Conservation (phyloP, 1,284 basidiomycete genomes). For the Rhodotorula sp. region DNA sequence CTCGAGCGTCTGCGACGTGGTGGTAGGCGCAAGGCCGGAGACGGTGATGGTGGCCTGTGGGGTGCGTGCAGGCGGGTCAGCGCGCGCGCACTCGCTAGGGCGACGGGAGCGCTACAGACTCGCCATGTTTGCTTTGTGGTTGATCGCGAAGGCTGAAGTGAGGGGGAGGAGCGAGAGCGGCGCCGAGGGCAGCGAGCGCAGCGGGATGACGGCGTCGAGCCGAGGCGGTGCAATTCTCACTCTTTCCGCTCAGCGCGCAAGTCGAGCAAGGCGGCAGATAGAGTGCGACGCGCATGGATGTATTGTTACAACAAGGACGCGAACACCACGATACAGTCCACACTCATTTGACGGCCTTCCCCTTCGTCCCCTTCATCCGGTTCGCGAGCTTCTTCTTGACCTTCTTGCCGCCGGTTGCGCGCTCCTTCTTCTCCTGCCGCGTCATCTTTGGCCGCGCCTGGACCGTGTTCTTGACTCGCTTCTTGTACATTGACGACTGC, state of each 20-base stretch:
- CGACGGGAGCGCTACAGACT: no score
- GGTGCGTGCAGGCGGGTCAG: background rate
- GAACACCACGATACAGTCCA: background rate
- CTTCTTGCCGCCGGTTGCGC: conserved; percentile 35
- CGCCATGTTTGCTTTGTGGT: background rate
- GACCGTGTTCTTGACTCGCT: conserved; percentile 29
- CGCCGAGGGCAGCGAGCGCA: background rate
- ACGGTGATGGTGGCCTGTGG: conserved; percentile 48
- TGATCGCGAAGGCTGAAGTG: background rate
- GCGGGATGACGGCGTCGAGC: background rate
- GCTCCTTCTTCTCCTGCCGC: conserved; percentile 39
- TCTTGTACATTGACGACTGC: conserved; percentile 25
- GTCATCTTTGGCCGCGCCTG: conserved; percentile 37
- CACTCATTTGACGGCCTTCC: background rate
- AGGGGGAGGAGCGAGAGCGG: background rate
- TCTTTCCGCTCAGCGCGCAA: background rate
- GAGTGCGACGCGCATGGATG: background rate
- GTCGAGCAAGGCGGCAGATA: no score
- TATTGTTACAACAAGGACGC: background rate
- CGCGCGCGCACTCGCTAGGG: no score
- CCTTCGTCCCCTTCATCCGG: conserved; percentile 38
- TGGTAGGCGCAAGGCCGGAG: conserved; percentile 62
- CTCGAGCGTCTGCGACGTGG: conserved; percentile 63
- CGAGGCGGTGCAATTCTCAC: background rate
- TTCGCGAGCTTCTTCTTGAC: conserved; percentile 30